Conservation (phyloP, 1,284 basidiomycete species). For the Microbotryum violaceum region DNA sequence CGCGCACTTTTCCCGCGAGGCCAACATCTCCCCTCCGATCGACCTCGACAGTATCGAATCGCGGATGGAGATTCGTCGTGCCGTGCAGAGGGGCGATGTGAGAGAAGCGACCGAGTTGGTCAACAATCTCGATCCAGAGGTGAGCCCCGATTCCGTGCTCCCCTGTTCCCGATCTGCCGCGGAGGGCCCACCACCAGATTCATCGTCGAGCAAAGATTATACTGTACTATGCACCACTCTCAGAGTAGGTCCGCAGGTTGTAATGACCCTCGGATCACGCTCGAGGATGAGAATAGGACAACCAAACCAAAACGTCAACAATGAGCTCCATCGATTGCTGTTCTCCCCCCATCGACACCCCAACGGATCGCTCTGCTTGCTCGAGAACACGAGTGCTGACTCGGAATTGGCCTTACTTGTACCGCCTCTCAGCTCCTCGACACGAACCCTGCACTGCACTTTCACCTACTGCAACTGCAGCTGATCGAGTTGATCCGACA, state of each 20-base stretch:
- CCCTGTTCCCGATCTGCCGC: background rate
- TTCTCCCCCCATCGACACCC: no score
- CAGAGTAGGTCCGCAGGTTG: slow-evolving; percentile 48
- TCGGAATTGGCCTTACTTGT: slow-evolving; percentile 5
- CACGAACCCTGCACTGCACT: slow-evolving; percentile 80
- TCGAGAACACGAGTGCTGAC: slow-evolving; percentile 4
- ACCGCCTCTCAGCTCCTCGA: slow-evolving; percentile 69
- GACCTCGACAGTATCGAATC: slow-evolving; percentile 89
- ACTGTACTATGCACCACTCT: slow-evolving; percentile 98
- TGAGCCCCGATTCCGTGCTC: slow-evolving; percentile 47
- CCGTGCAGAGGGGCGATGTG: slow-evolving; percentile 86
- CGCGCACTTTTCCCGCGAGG: slow-evolving; percentile 84
- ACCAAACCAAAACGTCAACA: slow-evolving; percentile 33
- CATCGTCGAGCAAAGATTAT: slow-evolving; percentile 51
- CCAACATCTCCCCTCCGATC: slow-evolving; percentile 61
- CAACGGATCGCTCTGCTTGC: background rate
- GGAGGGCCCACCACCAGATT: background rate
- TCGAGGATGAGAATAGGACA: slow-evolving; percentile 34
- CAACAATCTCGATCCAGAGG: slow-evolving; percentile 95
- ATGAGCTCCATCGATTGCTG: slow-evolving; percentile 21
- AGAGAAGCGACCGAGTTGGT: slow-evolving; percentile 87
- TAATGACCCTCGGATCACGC: slow-evolving; percentile 18
- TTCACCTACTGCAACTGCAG: slow-evolving; percentile 87
- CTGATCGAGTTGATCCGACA: slow-evolving; percentile 89
- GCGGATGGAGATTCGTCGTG: slow-evolving; percentile 86